These are phyloP conservation scores for Peniophora sp. DNA, from an alignment of 1,284 basidiomycete genomes.

Conservation along the genomic window DNA sequence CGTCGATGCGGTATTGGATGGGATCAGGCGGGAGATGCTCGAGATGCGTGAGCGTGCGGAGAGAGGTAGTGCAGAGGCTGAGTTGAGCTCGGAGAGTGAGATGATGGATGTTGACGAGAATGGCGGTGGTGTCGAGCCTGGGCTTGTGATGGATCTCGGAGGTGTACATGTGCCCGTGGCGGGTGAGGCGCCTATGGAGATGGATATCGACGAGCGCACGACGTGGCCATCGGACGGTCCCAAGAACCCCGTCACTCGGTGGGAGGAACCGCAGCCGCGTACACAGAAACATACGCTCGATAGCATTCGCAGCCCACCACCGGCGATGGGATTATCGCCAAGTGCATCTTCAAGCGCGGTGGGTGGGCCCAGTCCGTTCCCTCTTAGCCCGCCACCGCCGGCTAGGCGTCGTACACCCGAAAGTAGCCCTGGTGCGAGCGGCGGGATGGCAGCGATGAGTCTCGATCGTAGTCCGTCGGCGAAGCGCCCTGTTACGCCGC, in stretches of 20 bases:
- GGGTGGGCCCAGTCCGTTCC: too few relatives aligned
- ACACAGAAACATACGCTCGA: background rate
- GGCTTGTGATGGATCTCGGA: slow-evolving; percentile 6
- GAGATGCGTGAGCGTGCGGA: slow-evolving; percentile 19
- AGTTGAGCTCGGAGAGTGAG: slow-evolving; percentile 7
- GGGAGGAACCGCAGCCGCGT: background rate
- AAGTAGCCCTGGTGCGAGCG: too few relatives aligned
- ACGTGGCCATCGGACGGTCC: background rate
- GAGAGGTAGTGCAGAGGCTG: slow-evolving; percentile 2
- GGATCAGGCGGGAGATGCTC: slow-evolving; percentile 56
- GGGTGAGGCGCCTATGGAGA: slow-evolving; percentile 11
- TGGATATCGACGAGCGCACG: slow-evolving; percentile 27
- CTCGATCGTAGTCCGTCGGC: too few relatives aligned
- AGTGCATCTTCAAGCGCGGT: too few relatives aligned
- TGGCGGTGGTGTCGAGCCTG: slow-evolving; percentile 7
- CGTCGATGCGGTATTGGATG: slow-evolving; percentile 81
- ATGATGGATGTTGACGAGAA: slow-evolving; percentile 24
- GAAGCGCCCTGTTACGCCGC: too few relatives aligned
- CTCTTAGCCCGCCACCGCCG: too few relatives aligned
- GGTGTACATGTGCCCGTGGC: slow-evolving; percentile 14
- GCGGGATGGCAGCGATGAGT: too few relatives aligned
- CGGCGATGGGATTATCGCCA: too few relatives aligned
- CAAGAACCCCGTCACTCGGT: background rate
- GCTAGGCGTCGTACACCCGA: too few relatives aligned
- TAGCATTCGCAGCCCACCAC: slow-evolving; percentile 4